Base-by-base conservation (phyloP, 179 eudicot genomes). In the Carnegiea gigantea region DNA sequence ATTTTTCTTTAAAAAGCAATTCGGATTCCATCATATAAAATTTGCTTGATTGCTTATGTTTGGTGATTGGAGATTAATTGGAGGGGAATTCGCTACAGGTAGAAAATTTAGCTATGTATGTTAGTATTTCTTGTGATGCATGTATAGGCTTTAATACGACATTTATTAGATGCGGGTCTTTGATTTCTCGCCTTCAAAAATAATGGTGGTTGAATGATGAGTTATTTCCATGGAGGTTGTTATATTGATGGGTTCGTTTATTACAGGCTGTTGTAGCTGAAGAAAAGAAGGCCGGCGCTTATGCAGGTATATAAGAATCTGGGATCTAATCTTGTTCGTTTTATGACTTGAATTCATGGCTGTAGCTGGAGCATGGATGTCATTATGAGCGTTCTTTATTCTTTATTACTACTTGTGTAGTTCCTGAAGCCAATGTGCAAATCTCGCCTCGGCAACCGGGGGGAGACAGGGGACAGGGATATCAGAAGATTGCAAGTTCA, bases 191-290 rank as follows among this genome's bases (percentile, higher is more conserved):
- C 62, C 23, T 57, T 57, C 20, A 67, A 67, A 11, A 72, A 43
- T 40, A 49, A 26, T 60, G 64, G 33, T 48, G 40, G 40, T 6
- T 48, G 44, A 40, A 40, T 40, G 44, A 40, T 40, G 44, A 23
- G 2, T 54, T 78, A 12, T 14, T 40, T 8, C 23, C 18, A 6
- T 23, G 62, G 68, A n/a, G 68, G 68, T 21, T n/a, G 68, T 24
- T n/a, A 62, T 54, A 49, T 67, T 71, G 8, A 40, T 40, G 44
- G 44, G 9, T 59, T 82, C 21, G 21, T 79, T 75, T 78, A 77
- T 84, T 48, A 75, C 86, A 92, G 96, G 96, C 96, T 80, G 96
- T 89, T 79, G 90, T 91, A 54, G 75, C 84, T 73, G 92, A 90
- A 59, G 90, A 87, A 76, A 88, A 83, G 80, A 90, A 84, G 38